These are phyloP conservation scores for Phaeosphaeria sp. DNA, from an alignment of 2,329 filamentous ascomycete species.

Conservation along the genomic window DNA sequence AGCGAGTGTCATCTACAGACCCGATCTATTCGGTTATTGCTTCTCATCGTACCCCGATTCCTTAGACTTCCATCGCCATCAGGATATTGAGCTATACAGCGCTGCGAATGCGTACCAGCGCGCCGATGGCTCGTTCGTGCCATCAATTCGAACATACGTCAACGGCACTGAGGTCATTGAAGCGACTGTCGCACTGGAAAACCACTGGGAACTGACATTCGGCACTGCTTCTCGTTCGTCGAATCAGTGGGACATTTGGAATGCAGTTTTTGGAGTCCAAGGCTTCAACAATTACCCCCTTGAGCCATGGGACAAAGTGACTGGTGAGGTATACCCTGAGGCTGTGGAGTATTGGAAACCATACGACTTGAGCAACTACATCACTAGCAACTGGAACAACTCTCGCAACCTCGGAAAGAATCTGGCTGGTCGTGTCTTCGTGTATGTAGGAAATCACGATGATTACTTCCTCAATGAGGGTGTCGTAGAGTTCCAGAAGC, in stretches of 20 bases:
- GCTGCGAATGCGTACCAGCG: conserved; percentile 38
- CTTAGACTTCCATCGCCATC: conserved; percentile 46
- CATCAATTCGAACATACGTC: conserved; percentile 37
- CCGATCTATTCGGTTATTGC: conserved; percentile 47
- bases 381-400: conserved; percentile 44
- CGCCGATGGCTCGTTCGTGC: conserved; percentile 35
- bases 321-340: conserved; percentile 47
- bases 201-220: conserved; percentile 49
- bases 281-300: conserved; percentile 49
- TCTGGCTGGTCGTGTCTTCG: conserved; percentile 38
- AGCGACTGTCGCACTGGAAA: conserved; percentile 39
- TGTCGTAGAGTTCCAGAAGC: conserved; percentile 44
- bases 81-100: conserved; percentile 47
- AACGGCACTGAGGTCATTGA: conserved; percentile 36
- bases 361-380: conserved; percentile 44
- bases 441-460: conserved; percentile 48
- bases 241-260: conserved; percentile 49
- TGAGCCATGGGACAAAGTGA: conserved; percentile 50
- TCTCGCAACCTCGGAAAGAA: conserved; percentile 41
- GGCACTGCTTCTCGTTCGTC: conserved; percentile 44
- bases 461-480: conserved; percentile 49
- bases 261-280: conserved; percentile 47
- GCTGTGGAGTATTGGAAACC: conserved; percentile 48
- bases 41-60: conserved; percentile 50
- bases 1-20: conserved; percentile 47